Evolutionary conservation across 164 flowering plant genomes (phyloP), one percentile per base, ranked within the genome.

Genomic region (Annona squamosa): DNA sequence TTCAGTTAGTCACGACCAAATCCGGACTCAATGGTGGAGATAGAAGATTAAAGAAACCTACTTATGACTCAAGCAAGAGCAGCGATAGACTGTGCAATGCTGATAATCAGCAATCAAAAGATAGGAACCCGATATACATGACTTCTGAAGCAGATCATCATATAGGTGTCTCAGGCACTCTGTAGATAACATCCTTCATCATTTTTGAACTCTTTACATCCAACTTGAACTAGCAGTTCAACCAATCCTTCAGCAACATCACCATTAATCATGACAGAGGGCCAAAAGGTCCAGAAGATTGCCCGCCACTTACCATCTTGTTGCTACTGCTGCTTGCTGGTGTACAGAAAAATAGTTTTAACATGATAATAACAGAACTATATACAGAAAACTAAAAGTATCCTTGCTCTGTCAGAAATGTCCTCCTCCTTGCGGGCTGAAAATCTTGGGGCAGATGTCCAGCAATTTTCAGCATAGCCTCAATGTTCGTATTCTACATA

Each of bases 81-180:
- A 44, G 18, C 42, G 47, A 42, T 44, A 4, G 44, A 66, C 16
- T 66, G 46, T 44, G 45, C 68, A 63, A n/a, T 37, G 5, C 19
- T 63, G 65, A 63, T n/a, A 63, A 63, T 63, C 37, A 66, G 46
- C 46, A 42, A 66, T 66, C n/a, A 66, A 66, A 37, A 26, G 42
- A 66, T 42, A 43, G 68, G 5, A 66, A 66, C 46, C 12, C 48
- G 17, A 19, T 5, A 66, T 16, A 5, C 18, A 66, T 42, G 48
- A 66, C 10, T 10, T 42, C 68, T 66, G 68, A 66, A 66, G 17
- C 44, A 16, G 59, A 66, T 66, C 68, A 37, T 43, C 44, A 41
- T 46, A 16, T 2, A 42, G 7, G n/a, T 41, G 13, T 9, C 13
- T 52, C 59, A 12, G 59, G 68, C 68, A 66, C 7, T 46, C 18